Evolutionary conservation across 2,329 filamentous ascomycete species (phyloP), one percentile per base, ranked within the genome.

Genomic region (Cladosporium sp.): DNA sequence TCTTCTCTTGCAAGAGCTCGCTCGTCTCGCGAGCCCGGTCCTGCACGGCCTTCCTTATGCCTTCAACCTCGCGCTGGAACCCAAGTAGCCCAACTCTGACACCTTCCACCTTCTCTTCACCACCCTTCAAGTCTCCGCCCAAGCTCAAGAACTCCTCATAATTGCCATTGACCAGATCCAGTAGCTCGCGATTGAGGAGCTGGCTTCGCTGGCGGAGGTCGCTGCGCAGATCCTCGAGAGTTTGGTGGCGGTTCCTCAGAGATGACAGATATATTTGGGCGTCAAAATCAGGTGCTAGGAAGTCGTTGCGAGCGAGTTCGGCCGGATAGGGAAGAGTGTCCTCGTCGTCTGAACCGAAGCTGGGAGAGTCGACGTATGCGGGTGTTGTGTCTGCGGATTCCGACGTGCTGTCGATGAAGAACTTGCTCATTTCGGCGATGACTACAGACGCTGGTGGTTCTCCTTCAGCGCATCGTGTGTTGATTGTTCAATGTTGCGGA

Each of bases 91-190:
- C 92, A 0, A 99, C 91, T 51, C 92, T 86, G 34, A 98, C 90
- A 74, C 96, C 92, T 75, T 96, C 93, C 0, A 97, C 89, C 76
- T 89, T 91, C 73, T 97, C 94, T 74, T 96, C 93, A 8, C 96
- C 96, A 2, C 93, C 93, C 63, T 88, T 87, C 51, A 99, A 80
- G 71, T 92, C 91, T 56, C 86, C 88, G 0, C 95, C 96, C 0
- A 99, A 80, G 0, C 89, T 89, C 5, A 99, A 79, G 72, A 99
- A 99, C 65, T 94, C 91, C 57, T 92, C 90, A 76, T 99, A 98
- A 78, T 99, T 96, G 60, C 90, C 86, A 75, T 99, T 99, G 70
- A 99, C 95, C 8, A 99, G 86, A 79, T 97, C 94, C 21, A 99
- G 84, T 2, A 99, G 84, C 80, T 99, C 95, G 68, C 90, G 87